Conservation (phyloP, 108 stramenopile species). For the Nitzschia palea region DNA sequence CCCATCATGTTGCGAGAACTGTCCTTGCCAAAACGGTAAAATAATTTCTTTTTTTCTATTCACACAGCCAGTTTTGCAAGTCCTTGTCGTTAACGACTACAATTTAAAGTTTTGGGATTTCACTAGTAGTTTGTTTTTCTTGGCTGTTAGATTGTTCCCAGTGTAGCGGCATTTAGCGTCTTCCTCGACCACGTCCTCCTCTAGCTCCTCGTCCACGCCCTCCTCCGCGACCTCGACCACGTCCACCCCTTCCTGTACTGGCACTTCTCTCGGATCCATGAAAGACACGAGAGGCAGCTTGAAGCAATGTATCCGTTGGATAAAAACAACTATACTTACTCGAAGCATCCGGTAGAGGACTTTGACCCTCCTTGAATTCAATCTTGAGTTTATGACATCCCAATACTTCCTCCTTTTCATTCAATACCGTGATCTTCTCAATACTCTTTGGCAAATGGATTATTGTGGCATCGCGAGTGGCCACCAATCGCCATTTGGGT, state of each 20-base stretch:
- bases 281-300: constrained; percentile 61
- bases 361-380: constrained; percentile 78
- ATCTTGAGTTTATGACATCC: constrained; percentile 69
- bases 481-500: constrained; percentile 80
- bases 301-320: constrained; percentile 69
- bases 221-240: constrained; percentile 62
- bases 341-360: constrained; percentile 59
- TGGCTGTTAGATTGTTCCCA: too few relatives aligned
- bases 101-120: too few relatives aligned
- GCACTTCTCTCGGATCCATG: constrained; percentile 79
- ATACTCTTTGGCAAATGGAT: constrained; percentile 74
- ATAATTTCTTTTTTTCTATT: too few relatives aligned
- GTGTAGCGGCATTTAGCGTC: constrained; percentile 8
- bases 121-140: too few relatives aligned
- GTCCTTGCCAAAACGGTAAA: too few relatives aligned
- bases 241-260: constrained; percentile 55
- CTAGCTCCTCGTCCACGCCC: constrained; percentile 47
- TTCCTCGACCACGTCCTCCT: constrained; percentile 35
- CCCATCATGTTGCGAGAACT: too few relatives aligned
- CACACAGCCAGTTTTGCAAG: too few relatives aligned
- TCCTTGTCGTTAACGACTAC: too few relatives aligned
- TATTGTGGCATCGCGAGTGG: constrained; percentile 66
- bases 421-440: constrained; percentile 74
- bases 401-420: constrained; percentile 71
- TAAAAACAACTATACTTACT: constrained; percentile 67